These are phyloP conservation scores for Carex cristatella DNA, from an alignment of 176 grass and related monocot genomes.

Conservation along the genomic window DNA sequence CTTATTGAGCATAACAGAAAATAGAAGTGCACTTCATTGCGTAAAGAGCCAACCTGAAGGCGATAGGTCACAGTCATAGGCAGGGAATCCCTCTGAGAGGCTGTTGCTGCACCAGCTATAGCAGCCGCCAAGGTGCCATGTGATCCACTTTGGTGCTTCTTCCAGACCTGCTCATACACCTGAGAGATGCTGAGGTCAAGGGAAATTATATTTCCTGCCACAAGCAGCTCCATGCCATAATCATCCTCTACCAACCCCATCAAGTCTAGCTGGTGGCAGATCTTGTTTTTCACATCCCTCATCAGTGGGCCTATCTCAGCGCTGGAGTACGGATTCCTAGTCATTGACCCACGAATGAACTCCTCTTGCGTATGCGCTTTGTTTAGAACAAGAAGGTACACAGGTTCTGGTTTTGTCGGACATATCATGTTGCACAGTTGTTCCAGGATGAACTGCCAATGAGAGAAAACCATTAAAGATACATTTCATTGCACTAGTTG, in stretches of 20 bases:
- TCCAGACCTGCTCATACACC: constrained; percentile 97
- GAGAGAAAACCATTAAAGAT: constrained; percentile 1
- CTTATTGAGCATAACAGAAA: background rate
- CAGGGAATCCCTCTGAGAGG: constrained; percentile 68
- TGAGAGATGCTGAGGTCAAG: constrained; percentile 94
- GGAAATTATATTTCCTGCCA: constrained; percentile 97
- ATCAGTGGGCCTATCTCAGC: constrained; percentile 88
- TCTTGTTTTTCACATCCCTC: constrained; percentile 99
- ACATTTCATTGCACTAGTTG: background rate
- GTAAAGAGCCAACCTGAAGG: constrained; percentile 58
- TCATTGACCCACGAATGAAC: constrained; percentile 97
- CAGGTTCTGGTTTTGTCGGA: constrained; percentile 85
- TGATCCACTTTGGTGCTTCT: constrained; percentile 68
- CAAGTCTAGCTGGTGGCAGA: constrained; percentile 92
- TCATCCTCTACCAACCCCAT: constrained; percentile 90
- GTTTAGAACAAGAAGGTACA: constrained; percentile 88
- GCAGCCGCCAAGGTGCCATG: constrained; percentile 51
- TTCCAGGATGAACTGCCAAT: constrained; percentile 91
- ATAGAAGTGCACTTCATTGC: background rate
- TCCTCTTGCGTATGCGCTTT: constrained; percentile 98
- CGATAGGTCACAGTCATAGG: constrained; percentile 97
- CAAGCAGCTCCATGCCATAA: constrained; percentile 94
- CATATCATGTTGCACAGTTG: constrained; percentile 98
- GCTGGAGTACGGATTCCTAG: constrained; percentile 87
- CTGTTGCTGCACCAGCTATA: constrained; percentile 32